A percentile compares a stretch with the other conserved stretches of the same genome.
Conservation (phyloP, 1,284 basidiomycete genomes). For the Leccinum subrobustum region DNA sequence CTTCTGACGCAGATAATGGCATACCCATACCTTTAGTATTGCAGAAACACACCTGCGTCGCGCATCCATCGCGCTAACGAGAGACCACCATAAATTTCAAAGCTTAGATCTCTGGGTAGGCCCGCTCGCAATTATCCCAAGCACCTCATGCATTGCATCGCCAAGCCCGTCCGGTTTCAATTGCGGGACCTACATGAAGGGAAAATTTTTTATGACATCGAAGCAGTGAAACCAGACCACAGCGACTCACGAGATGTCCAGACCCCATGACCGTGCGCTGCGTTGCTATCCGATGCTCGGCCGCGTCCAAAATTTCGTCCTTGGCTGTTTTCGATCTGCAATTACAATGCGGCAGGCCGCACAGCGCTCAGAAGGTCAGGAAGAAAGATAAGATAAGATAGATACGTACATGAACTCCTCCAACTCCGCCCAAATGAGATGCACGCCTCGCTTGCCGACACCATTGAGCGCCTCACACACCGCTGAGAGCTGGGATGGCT, state of each 20-base stretch:
- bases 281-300: constrained; percentile 21
- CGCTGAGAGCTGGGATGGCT: constrained; percentile 25
- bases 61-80: background rate
- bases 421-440: constrained; percentile 32
- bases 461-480: constrained; percentile 18
- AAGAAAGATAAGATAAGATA: background rate
- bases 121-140: constrained; percentile 16
- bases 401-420: constrained; percentile 33
- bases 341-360: background rate
- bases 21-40: background rate
- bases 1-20: background rate
- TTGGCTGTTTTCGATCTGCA: constrained; percentile 28
- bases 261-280: constrained; percentile 27
- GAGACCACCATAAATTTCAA: background rate
- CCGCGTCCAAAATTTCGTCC: constrained; percentile 30
- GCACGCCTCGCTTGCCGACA: constrained; percentile 20
- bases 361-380: background rate
- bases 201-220: background rate
- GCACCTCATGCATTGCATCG: constrained; percentile 27
- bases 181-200: constrained; percentile 24
- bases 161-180: constrained; percentile 31
- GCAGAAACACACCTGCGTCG: background rate
- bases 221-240: background rate
- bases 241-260: constrained; percentile 29
- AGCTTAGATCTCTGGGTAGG: constrained; percentile 14